Percentiles rank a stretch among this genome's conserved stretches.
Conservation (phyloP, 305 asterid genomes). For the Plantago rigida region DNA sequence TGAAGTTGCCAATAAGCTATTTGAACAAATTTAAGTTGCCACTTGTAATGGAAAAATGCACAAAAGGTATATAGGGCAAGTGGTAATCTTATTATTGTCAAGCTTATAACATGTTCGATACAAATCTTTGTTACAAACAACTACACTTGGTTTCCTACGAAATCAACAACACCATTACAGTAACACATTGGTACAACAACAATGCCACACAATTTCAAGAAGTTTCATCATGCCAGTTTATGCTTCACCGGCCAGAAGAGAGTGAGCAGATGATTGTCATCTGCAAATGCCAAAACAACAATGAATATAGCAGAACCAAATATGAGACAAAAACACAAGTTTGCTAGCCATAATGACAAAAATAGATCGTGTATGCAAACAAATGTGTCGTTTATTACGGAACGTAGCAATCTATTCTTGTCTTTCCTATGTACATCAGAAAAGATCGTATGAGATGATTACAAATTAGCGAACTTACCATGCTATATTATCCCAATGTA, state of each 20-base stretch:
- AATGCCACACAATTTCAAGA: background rate
- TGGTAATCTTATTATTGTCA: too few species aligned
- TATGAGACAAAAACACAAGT: background rate
- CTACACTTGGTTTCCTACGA: too few species aligned
- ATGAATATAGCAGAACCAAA: background rate
- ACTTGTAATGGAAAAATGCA: too few species aligned
- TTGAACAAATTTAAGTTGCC: too few species aligned
- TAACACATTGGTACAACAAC: background rate
- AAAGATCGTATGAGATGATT: background rate
- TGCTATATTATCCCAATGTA: constrained; percentile 56
- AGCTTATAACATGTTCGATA: too few species aligned
- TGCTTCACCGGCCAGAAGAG: background rate
- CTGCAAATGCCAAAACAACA: constrained; percentile 3
- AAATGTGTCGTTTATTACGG: background rate
- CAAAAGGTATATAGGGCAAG: too few species aligned
- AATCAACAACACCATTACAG: too few species aligned
- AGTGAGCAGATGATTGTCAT: background rate
- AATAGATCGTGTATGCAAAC: too few species aligned
- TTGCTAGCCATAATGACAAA: too few species aligned
- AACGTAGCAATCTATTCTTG: background rate
- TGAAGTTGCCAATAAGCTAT: too few species aligned
- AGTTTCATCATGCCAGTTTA: background rate
- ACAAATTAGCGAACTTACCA: constrained; percentile 35
- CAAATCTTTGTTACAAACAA: too few species aligned
- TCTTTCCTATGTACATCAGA: background rate